Evolutionary conservation across 306 rosid genomes (phyloP), one percentile per base, ranked within the genome.

Genomic region (Sicyos baderoa): DNA sequence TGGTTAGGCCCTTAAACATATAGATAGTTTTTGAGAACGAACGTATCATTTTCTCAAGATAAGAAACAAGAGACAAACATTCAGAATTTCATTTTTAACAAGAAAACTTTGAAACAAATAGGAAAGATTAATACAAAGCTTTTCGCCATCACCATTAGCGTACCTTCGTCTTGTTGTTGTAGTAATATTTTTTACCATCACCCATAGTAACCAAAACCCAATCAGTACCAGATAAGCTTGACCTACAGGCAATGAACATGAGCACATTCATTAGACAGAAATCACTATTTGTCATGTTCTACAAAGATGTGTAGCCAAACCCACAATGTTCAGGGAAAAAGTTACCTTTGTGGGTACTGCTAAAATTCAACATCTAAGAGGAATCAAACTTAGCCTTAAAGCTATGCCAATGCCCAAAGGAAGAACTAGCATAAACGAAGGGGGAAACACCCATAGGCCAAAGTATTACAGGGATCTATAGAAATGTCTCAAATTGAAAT

Each of bases 141-240:
- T 11, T 8, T 49, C 12, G 21, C 48, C 70, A 25, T 11, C 45
- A 40, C 13, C 22, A 54, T 17, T 52, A 79, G 68, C 77, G 68
- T 76, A 93, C 98, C 98, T 90, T 93, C 57, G 96, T 89, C 78
- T 67, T 89, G 74, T 76, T 85, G 82, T 93, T 89, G 82, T 89
- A 87, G 83, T 88, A 93, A 74, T 89, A 93, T 69, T 84, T 93
- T 76, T 90, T 93, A 44, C 97, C 97, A 79, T 93, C 97, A 73
- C 85, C 80, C 17, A 89, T 84, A 68, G 91, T 88, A 71, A 93
- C 97, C 82, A 81, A 75, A 29, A 85, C 81, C 98, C 98, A 93
- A 76, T 90, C 98, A 35, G 97, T 90, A 79, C 96, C 95, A 44
- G 88, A 77, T 73, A 93, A 75, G 75, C 80, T 78, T 63, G 79